These are phyloP conservation scores for Quercus berberidifolia DNA, from an alignment of 306 rosid genomes.

Conservation along the genomic window DNA sequence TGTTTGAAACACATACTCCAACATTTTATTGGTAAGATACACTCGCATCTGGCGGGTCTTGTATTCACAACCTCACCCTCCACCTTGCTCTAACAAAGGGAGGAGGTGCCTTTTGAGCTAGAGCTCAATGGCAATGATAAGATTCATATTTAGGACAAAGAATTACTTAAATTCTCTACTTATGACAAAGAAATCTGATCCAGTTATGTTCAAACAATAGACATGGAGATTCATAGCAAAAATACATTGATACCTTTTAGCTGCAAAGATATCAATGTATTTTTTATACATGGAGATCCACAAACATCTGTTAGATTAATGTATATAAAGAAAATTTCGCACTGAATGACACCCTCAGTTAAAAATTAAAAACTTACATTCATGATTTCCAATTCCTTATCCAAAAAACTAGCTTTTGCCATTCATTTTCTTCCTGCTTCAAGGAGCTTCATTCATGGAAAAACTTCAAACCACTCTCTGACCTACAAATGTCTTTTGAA, in stretches of 20 bases:
- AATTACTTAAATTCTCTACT: background rate
- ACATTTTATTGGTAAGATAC: no score
- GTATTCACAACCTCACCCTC: no score
- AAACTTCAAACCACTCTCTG: slow-evolving; percentile 13
- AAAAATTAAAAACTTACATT: slow-evolving; percentile 31
- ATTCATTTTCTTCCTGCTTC: slow-evolving; percentile 45
- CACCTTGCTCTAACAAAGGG: no score
- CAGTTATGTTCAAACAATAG: background rate
- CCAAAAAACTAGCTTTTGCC: slow-evolving; percentile 54
- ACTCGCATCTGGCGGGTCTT: no score
- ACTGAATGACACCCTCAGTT: background rate
- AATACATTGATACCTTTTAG: slow-evolving; percentile 42
- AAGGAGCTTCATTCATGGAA: slow-evolving; percentile 23
- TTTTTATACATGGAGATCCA: no score
- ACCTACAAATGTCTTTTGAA: slow-evolving; percentile 34
- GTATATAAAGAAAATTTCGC: background rate
- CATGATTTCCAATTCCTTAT: slow-evolving; percentile 47
- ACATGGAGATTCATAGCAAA: background rate
- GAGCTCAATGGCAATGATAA: no score
- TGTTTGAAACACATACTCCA: no score
- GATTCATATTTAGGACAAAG: background rate
- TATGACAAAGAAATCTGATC: background rate
- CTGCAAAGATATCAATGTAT: background rate
- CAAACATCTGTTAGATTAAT: background rate
- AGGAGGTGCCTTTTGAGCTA: no score